phyloP scores from a whole-genome alignment of 768 basidiomycete genomes.

The Jaapia argillacea region DNA sequence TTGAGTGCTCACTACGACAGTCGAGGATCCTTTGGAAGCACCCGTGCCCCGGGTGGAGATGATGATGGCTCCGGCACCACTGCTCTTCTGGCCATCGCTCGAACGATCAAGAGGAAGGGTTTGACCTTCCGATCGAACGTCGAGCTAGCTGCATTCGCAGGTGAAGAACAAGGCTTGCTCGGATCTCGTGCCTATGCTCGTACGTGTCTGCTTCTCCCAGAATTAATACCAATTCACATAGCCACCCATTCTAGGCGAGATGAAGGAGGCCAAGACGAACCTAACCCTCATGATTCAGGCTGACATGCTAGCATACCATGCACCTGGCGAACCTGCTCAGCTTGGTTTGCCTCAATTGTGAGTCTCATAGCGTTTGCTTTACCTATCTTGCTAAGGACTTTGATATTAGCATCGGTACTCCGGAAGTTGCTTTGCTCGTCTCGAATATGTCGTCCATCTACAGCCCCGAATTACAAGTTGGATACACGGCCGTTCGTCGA shows the following conservation, averaged over 20 bases:
- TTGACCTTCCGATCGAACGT: conserved; percentile 70
- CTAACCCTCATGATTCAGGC: conserved; percentile 82
- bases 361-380: conserved; percentile 13
- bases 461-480: conserved; percentile 68
- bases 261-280: conserved; percentile 49
- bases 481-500: conserved; percentile 44
- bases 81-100: conserved; percentile 73
- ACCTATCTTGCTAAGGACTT: neutral
- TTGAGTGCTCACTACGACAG: conserved; percentile 88
- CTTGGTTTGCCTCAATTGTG: conserved; percentile 71
- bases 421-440: conserved; percentile 67
- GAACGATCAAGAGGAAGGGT: conserved; percentile 54
- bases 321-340: conserved; percentile 68
- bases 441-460: conserved; percentile 71
- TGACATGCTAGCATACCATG: conserved; percentile 87
- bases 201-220: conserved; percentile 38
- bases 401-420: conserved; percentile 58
- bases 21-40: conserved; percentile 77
- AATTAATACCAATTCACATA: conserved; percentile 3
- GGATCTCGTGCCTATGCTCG: conserved; percentile 77
- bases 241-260: conserved; percentile 32
- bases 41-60: conserved; percentile 55
- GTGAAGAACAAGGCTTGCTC: conserved; percentile 83
- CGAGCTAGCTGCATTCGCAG: conserved; percentile 76
- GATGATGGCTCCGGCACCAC: conserved; percentile 59